phyloP scores from a whole-genome alignment of 768 basidiomycete species.

The Boletus vermiculosoides region DNA sequence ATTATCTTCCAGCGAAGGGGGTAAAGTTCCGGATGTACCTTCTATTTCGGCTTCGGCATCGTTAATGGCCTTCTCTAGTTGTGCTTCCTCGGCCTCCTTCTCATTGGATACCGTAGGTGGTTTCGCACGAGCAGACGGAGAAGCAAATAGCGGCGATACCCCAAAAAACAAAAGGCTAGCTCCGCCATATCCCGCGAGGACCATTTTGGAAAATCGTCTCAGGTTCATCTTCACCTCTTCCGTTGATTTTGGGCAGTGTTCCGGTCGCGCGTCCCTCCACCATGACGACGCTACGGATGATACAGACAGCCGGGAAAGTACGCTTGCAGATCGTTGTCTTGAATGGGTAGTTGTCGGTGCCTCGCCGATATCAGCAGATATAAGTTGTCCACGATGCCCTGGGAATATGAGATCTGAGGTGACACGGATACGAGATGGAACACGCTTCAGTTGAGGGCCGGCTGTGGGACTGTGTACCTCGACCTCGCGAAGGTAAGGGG shows the following conservation, averaged over 20 bases:
- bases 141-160: conserved; percentile 40
- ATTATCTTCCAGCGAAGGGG: conserved; percentile 22
- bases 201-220: conserved; percentile 79
- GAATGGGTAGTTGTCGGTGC: conserved; percentile 35
- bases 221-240: conserved; percentile 64
- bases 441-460: conserved; percentile 31
- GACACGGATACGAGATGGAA: conserved; percentile 62
- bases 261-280: conserved; percentile 25
- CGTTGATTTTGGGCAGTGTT: conserved; percentile 31
- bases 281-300: conserved; percentile 29
- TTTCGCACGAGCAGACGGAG: conserved; percentile 25
- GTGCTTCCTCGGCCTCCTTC: conserved; percentile 56
- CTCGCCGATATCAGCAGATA: conserved; percentile 80
- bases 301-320: conserved; percentile 26
- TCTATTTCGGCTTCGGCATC: conserved; percentile 68
- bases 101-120: conserved; percentile 35
- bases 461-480: conserved; percentile 50
- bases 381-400: conserved; percentile 65
- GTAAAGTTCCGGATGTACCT: conserved; percentile 32
- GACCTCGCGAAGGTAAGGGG: conserved; percentile 63
- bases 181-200: conserved; percentile 82
- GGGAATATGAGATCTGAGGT: conserved; percentile 72
- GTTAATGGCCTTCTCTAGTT: conserved; percentile 63
- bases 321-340: conserved; percentile 31
- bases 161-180: conserved; percentile 82